Evolutionary conservation across 1,284 basidiomycete species (phyloP), one percentile per base, ranked within the genome.

Genomic region (Ceratobasidium theobromae): DNA sequence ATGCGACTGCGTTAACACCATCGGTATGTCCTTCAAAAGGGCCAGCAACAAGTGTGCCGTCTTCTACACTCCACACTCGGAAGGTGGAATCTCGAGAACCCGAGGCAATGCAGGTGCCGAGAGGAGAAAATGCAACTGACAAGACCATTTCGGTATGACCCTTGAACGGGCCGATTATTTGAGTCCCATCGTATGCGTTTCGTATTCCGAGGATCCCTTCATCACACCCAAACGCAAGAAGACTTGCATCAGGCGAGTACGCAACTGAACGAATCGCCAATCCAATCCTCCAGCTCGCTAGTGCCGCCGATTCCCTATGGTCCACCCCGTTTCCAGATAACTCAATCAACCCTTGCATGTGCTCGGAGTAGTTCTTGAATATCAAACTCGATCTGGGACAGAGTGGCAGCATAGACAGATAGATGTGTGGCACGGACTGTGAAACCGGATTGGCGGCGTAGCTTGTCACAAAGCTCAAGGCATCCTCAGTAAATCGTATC

Each of bases 161-260:
- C n/a, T 38, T 9, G 33, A 40, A 32, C 18, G 52, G 6, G 1
- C 18, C n/a, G 14, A 30, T 35, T 21, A 38, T 16, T 18, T 8
- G 40, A 3, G 40, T 40, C 4, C 53, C 53, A 4, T 33, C 28
- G 4, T 46, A 25, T 18, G 49, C 9, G 32, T 52, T 38, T 55
- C 54, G 45, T 1, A 67, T 16, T 28, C 66, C 49, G 2, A 53
- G 16, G n/a, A 38, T 57, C 2, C 25, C 35, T 16, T 57, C 53
- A n/a, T 43, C 3, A 11, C 21, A 43, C 38, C 38, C 40, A 11
- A 40, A 43, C 16, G 32, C 40, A 27, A 43, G 28, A 25, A n/a
- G 53, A 9, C 25, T 18, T 4, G 38, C 53, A 45, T 57, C 40
- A 11, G 53, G 23, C 3, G 53, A 57, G 40, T 28, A 30, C 1